Evolutionary conservation across 1,139 yeast genomes (phyloP).

Genomic region (Debaryomycetaceae sp.): DNA sequence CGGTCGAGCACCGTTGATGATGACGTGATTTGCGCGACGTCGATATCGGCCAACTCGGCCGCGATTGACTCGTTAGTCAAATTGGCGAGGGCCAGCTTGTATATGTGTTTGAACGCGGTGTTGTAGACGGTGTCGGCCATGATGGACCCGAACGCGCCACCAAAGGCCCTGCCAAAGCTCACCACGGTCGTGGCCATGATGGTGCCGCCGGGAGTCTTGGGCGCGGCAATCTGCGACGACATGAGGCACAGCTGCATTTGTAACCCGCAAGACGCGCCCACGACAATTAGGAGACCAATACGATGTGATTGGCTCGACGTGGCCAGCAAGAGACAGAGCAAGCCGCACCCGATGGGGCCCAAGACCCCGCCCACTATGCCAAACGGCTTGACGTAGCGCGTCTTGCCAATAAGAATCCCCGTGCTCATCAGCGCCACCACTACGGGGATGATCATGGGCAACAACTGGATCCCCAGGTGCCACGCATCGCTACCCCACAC

Average conservation of each 20-base stretch:
- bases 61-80: conserved; percentile 15
- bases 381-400: conserved; percentile 29
- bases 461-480: conserved; percentile 35
- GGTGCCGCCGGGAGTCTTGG: conserved; percentile 32
- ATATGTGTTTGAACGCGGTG: conserved; percentile 21
- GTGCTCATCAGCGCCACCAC: conserved; percentile 25
- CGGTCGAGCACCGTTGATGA: conserved; percentile 17
- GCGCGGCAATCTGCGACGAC: conserved; percentile 31
- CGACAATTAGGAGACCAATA: conserved; percentile 32
- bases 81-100: conserved; percentile 14
- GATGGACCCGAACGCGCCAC: conserved; percentile 28
- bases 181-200: conserved; percentile 34
- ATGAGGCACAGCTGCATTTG: conserved; percentile 27
- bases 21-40: conserved; percentile 14
- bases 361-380: conserved; percentile 21
- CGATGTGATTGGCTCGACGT: conserved; percentile 23
- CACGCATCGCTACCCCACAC: conserved; percentile 28
- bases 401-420: conserved; percentile 28
- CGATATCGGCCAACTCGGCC: conserved; percentile 17
- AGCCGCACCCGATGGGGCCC: conserved; percentile 33
- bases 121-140: conserved; percentile 33
- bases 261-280: conserved; percentile 29
- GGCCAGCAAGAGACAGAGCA: conserved; percentile 26
- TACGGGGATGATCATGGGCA: conserved; percentile 34
- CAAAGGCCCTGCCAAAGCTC: conserved; percentile 28